phyloP scores from a whole-genome alignment of 352 stramenopile species.

The Phytophthora pluvialis region DNA sequence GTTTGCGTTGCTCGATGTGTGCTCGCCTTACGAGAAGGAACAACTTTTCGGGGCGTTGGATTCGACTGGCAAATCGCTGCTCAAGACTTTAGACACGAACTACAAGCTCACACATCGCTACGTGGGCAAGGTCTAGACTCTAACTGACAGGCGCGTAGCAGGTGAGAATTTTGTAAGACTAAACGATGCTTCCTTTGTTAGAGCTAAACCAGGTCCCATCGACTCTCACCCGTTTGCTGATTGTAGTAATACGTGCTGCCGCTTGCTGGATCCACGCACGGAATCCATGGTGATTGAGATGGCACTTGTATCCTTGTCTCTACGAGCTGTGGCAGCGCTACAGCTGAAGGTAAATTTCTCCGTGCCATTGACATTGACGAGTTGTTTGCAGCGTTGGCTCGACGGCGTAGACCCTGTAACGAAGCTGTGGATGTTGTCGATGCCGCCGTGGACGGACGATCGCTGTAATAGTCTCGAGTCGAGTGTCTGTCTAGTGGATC shows the following conservation, averaged over 20 bases:
- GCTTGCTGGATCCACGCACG: conserved; percentile 62
- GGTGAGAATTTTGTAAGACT: conserved; percentile 37
- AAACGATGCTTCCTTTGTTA: conserved; percentile 24
- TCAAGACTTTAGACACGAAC: conserved; percentile 84
- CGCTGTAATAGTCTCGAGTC: conserved; percentile 36
- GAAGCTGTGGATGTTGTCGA: conserved; percentile 39
- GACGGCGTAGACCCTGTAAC: conserved; percentile 30
- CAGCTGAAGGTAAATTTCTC: conserved; percentile 8
- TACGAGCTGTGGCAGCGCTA: conserved; percentile 6
- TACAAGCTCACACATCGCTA: conserved; percentile 91
- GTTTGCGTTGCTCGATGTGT: conserved; percentile 85
- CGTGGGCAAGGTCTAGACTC: conserved; percentile 80
- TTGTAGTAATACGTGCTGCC: conserved; percentile 79
- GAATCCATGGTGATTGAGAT: conserved; percentile 48
- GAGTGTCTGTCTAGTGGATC: conserved; percentile 31
- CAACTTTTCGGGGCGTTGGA: conserved; percentile 86
- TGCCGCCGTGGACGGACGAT: conserved; percentile 29
- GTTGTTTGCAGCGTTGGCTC: conserved; percentile 12
- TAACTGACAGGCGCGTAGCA: conserved; percentile 16
- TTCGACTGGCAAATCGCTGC: conserved; percentile 81
- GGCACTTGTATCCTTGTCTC: conserved; percentile 10
- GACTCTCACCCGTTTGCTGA: conserved; percentile 73
- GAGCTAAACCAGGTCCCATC: conserved; percentile 51
- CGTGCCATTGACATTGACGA: conserved; percentile 14
- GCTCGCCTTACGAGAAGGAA: conserved; percentile 85